Evolutionary conservation across 177 flowering plant species (phyloP).

Genomic region (Vitis hybrid): DNA sequence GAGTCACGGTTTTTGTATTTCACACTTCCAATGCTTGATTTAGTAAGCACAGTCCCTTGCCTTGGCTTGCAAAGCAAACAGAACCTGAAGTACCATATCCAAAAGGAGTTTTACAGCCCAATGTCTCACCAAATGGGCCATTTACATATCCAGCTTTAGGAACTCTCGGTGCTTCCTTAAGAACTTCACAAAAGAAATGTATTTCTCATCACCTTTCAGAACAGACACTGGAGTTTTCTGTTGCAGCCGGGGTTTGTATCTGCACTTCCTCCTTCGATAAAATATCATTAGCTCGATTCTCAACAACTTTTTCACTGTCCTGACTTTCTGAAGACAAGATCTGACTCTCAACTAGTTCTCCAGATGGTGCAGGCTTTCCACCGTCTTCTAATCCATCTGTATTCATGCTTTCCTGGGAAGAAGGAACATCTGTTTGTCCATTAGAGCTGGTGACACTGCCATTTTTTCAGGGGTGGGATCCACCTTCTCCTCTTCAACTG

Average conservation of each 20-base stretch:
- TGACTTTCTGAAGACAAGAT: slow-evolving; percentile 16
- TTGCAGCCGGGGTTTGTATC: slow-evolving; percentile 5
- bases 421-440: slow-evolving; percentile 5
- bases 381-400: neutral
- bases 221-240: too few species aligned
- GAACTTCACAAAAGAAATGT: too few species aligned
- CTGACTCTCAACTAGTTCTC: slow-evolving; percentile 1
- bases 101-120: too few species aligned
- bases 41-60: too few species aligned
- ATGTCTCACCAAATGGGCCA: too few species aligned
- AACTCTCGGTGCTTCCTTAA: too few species aligned
- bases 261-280: slow-evolving; percentile 16
- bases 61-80: too few species aligned
- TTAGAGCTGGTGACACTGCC: slow-evolving; percentile 13
- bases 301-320: slow-evolving; percentile 9
- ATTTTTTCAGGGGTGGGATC: slow-evolving; percentile 18
- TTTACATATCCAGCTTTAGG: too few species aligned
- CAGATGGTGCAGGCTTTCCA: slow-evolving; percentile 7
- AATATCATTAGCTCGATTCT: slow-evolving; percentile 14
- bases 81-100: too few species aligned
- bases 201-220: too few species aligned
- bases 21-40: too few species aligned
- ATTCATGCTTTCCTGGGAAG: slow-evolving; percentile 3
- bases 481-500: slow-evolving; percentile 17
- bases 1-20: too few species aligned